Base-by-base conservation (phyloP, 2,329 filamentous ascomycete genomes). In the Aureobasidium vineae region DNA sequence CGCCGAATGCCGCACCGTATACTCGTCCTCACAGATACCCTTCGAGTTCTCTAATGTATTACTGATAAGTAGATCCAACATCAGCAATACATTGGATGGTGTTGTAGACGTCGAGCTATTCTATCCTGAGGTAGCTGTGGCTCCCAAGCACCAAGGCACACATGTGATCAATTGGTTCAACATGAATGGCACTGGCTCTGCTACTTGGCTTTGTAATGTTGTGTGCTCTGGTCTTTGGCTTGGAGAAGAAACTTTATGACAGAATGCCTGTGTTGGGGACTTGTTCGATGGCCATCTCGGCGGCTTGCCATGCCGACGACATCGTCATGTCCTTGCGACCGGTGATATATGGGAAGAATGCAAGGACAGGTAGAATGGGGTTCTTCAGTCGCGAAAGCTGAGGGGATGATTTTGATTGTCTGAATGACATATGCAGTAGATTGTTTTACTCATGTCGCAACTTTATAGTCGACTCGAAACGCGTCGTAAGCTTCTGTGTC, bases 221-320 rank as follows among this genome's bases (percentile, higher is more conserved):
- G n/a, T 41, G 41, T 13, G 57, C 11, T 23, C 38, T 49, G 57
- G 31, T 31, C 2, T 49, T 50, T 7, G 57, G 28, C 0, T 1
- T 61, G n/a, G 57, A 61, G 5, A 47, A 21, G 15, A 47, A 38
- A 7, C 21, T 61, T 1, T 21, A 49, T 38, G 11, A 11, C 15
- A 11, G 43, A 2, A 61, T 61, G 57, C 43, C 57, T 23, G 57
- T 49, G 6, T 4, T 61, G n/a, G 57, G n/a, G 10, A 61, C 41
- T 10, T 61, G 57, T 28, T 61, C 57, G 2, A 36, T 50, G 26
- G 57, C 57, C 1, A 50, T 61, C 6, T 49, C 57, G 23, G 43
- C 57, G 1, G 57, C 57, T 19, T 61, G 57, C 49, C n/a, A 38
- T 61, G 43, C n/a, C 10, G 41, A 47, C 16, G 26, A 40, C n/a